Evolutionary conservation across 75 land plant species (phyloP), one percentile per base, ranked within the genome.

Genomic region (Selaginella tamariscina): DNA sequence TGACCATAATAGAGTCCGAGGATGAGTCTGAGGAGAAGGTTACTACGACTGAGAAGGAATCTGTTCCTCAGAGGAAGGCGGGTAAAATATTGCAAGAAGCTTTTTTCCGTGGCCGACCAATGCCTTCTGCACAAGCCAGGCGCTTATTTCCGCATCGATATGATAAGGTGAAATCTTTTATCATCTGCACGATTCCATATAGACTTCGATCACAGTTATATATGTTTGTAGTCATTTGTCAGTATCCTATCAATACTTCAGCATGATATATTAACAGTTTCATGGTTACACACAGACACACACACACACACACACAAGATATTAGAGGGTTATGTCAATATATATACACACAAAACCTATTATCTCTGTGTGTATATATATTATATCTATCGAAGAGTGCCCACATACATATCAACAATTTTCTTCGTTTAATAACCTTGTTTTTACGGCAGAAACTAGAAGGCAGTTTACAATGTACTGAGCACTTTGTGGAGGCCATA

Each of bases 401-500:
- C n/a, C n/a, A n/a, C n/a, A n/a, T n/a, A n/a, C n/a, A n/a, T n/a
- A n/a, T n/a, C 15, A 39, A 39, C 11, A 5, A 15, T 5, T 39
- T 39, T 5, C 49, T 5, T 39, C 49, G 5, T 39, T 39, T 5
- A 5, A 5, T 39, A 15, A 39, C 49, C 49, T 39, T 5, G 11
- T 39, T 5, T 5, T 5, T 15, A 15, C 49, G 15, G 49, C 49
- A 39, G 49, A 39, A 15, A 5, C 11, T 15, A 39, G 49, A 15
- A 39, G 49, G 11, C 49, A 15, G 49, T 15, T 39, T 15, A 5
- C 49, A 39, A 39, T 39, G 49, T 15, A 15, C 15, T 5, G 49
- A 39, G 15, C 95, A 89, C 73, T 89, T 77, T 55, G 23, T 65
- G 56, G 84, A 80, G 74, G 95, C 91, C 32, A 66, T 78, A 66